Evolutionary conservation across 78 protist genomes (phyloP), one percentile per base, ranked within the genome.

Genomic region (Creolimax fragrantissima): DNA sequence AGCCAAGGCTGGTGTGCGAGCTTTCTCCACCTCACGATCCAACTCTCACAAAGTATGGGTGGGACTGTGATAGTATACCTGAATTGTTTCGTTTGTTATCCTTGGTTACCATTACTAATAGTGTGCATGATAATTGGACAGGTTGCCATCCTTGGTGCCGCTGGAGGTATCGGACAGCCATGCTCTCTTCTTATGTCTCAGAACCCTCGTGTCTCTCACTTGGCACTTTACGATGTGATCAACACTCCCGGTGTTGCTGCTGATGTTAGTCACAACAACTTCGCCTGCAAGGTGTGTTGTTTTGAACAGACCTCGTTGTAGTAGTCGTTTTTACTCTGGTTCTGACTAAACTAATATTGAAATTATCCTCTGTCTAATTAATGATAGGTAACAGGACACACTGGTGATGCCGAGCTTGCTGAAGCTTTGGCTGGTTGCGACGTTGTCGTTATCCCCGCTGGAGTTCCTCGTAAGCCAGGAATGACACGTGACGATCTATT

Each of bases 141-240:
- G 93, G 96, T 94, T 2, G 94, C 95, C 74, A 96, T 96, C 2
- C 92, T 95, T 42, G 98, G 98, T 3, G 96, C 96, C 35, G 96
- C 96, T 2, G 97, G 98, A 42, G 98, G 98, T 37, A 96, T 96
- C 74, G 98, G 98, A 39, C 98, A 95, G 95, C 98, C 98, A 24
- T 93, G 95, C 24, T 93, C 97, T 3, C 58, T 96, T 58, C 96
- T 96, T 42, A 32, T 95, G 86, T 94, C 93, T 94, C 66, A 58
- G 58, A 41, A 74, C 44, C 83, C 89, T 3, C 5, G 7, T 24
- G 93, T 94, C 44, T 45, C 90, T n/a, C 92, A 95, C 41, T 93
- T 96, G 7, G 35, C 94, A 44, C 86, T 94, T 37, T 95, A 90
- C 93, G 98, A 96, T 66, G 91, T 96, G 32, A 94, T 86, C 32